Evolutionary conservation across 495 filamentous ascomycete species (phyloP).

Genomic region (Astrocystis sublimbata): DNA sequence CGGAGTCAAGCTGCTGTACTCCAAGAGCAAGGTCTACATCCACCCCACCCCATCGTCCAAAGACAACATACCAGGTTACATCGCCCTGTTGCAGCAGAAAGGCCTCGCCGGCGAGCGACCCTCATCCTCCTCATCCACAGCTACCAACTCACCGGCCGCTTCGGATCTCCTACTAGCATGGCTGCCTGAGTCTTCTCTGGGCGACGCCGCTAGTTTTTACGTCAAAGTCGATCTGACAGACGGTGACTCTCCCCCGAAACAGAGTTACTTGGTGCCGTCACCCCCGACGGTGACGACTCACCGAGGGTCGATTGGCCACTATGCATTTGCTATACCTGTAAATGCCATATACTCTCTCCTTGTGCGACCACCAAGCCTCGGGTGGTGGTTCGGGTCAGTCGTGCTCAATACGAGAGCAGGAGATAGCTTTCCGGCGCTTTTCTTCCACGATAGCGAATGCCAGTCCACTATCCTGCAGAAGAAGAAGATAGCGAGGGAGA

Average conservation of each 20-base stretch:
- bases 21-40: slow-evolving; percentile 99
- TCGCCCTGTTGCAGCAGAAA: slow-evolving; percentile 93
- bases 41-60: slow-evolving; percentile 90
- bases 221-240: slow-evolving; percentile 93
- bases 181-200: slow-evolving; percentile 88
- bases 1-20: slow-evolving; percentile 93
- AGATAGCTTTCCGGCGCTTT: slow-evolving; percentile 90
- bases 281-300: slow-evolving; percentile 81
- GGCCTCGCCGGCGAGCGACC: slow-evolving; percentile 46
- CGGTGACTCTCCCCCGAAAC: slow-evolving; percentile 73
- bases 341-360: slow-evolving; percentile 87
- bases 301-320: slow-evolving; percentile 70
- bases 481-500: slow-evolving; percentile 77
- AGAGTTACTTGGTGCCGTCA: slow-evolving; percentile 87
- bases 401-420: slow-evolving; percentile 89
- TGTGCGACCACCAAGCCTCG: slow-evolving; percentile 86
- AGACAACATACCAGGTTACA: slow-evolving; percentile 96
- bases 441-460: slow-evolving; percentile 97
- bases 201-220: slow-evolving; percentile 83
- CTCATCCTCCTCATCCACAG: slow-evolving; percentile 53
- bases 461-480: slow-evolving; percentile 93
- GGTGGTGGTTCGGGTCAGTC: slow-evolving; percentile 97
- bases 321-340: slow-evolving; percentile 90
- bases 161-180: slow-evolving; percentile 85
- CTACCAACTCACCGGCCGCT: slow-evolving; percentile 40